These are phyloP conservation scores for Nigrospora sphaerica DNA, from an alignment of 2,329 filamentous ascomycete genomes.

Conservation along the genomic window DNA sequence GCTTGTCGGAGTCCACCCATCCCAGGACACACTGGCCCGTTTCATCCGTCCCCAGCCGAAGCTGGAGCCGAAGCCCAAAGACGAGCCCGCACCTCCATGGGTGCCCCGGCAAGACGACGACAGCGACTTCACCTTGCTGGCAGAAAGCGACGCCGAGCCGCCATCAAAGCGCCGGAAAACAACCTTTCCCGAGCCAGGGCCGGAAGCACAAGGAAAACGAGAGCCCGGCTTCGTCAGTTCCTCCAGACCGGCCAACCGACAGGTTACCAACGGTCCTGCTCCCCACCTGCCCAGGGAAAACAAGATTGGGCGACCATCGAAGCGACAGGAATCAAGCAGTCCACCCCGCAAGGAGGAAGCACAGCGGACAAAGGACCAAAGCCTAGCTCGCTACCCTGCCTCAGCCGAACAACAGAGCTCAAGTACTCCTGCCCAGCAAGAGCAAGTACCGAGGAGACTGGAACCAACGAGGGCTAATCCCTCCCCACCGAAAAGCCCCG, in stretches of 20 bases:
- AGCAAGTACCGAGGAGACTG: not conserved
- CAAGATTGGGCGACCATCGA: not conserved
- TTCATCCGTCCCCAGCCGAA: constrained; percentile 32
- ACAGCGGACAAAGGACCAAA: too few species aligned
- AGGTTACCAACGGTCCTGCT: not conserved
- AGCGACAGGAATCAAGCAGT: not conserved
- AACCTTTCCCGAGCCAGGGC: not conserved
- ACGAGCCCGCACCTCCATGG: not conserved
- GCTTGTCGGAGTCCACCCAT: constrained; percentile 45
- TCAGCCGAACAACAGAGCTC: not conserved
- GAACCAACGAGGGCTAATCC: not conserved
- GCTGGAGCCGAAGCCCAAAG: constrained; percentile 5
- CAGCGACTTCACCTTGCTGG: not conserved
- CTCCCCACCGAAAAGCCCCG: too few species aligned
- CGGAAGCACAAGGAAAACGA: too few species aligned
- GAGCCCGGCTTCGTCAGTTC: too few species aligned
- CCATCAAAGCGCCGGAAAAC: constrained; percentile 1
- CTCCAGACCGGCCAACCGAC: not conserved
- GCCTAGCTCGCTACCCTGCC: too few species aligned
- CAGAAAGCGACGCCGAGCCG: not conserved
- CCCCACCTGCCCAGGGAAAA: not conserved
- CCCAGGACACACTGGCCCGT: constrained; percentile 48
- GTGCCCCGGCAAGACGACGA: not conserved
- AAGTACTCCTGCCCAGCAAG: not conserved
- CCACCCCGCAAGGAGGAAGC: not conserved